Evolutionary conservation across 371 early-diverging fungal species (phyloP), one percentile per base, ranked within the genome.

Genomic region (Haplosporangium sp.): DNA sequence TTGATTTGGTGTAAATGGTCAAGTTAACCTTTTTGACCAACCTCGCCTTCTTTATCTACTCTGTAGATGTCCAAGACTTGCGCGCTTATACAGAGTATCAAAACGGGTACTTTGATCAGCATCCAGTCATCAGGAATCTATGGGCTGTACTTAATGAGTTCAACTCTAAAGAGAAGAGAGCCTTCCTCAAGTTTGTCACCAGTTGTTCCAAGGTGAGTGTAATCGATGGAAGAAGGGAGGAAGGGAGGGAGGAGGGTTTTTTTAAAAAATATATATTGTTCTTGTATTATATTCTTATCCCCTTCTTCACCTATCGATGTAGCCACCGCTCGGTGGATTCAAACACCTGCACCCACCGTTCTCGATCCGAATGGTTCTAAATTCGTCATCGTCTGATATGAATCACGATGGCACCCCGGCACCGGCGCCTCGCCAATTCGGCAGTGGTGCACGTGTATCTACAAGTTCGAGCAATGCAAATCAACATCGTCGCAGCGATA

Each of bases 311-410:
- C 40, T 38, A 16, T 41, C 38, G 57, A 67, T 81, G 18, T 85
- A 95, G 81, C 95, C 96, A 18, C 98, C 98, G 11, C 82, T 96
- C 55, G 88, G 95, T 21, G 97, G 97, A 14, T 96, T 96, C 81
- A 82, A 82, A 16, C 91, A 94, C 64, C 81, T 97, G 12, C 75
- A 87, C 21, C 94, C 94, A 7, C 83, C 87, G 7, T 92, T 93
- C 63, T 86, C 90, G 10, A 90, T 96, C 20, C 86, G 92, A 16
- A 73, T 88, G 82, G 86, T 88, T 57, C 84, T 73, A 47, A 67
- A 64, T 12, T 69, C 73, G 1, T 55, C 55, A 0, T 29, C 55
- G 9, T 52, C 73, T 10, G 80, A 73, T 29, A 20, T 29, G 8
- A 64, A 60, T 29, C 57, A 56, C n/a, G 70, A 69, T 12, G 54